These are phyloP conservation scores for Stropharia rugosoannulata DNA, from an alignment of 768 basidiomycete species.

Conservation along the genomic window DNA sequence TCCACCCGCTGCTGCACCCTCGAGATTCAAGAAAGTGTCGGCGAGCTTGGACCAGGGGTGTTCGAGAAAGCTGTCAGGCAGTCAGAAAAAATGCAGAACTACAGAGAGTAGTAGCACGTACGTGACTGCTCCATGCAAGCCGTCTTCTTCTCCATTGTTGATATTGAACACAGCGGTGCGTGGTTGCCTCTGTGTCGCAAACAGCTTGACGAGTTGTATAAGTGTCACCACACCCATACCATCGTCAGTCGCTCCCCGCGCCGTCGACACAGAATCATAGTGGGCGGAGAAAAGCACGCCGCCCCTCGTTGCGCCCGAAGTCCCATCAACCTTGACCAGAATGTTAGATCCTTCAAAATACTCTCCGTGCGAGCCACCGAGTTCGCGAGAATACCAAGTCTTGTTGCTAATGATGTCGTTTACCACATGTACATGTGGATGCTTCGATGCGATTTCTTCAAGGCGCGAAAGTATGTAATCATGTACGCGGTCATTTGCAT, in stretches of 20 bases:
- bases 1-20: conserved; percentile 82
- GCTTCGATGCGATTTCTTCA: conserved; percentile 37
- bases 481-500: conserved; percentile 69
- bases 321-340: conserved; percentile 60
- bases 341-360: conserved; percentile 73
- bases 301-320: conserved; percentile 27
- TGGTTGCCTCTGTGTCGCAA: conserved; percentile 45
- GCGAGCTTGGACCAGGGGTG: conserved; percentile 75
- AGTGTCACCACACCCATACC: conserved; percentile 72
- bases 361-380: conserved; percentile 24
- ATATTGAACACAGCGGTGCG: conserved; percentile 78
- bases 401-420: conserved; percentile 43
- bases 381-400: conserved; percentile 35
- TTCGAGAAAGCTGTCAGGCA: conserved; percentile 51
- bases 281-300: conserved; percentile 79
- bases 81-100: not conserved
- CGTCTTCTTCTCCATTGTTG: conserved; percentile 86
- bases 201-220: conserved; percentile 61
- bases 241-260: conserved; percentile 75
- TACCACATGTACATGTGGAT: conserved; percentile 41
- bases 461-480: conserved; percentile 58
- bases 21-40: conserved; percentile 75
- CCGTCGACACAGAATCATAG: conserved; percentile 78
- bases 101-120: conserved; percentile 22
- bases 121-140: conserved; percentile 70